A percentile compares a stretch with the other conserved stretches of the same genome.
Conservation (phyloP, 2,329 filamentous ascomycete genomes). For the Colletotrichum sp. region DNA sequence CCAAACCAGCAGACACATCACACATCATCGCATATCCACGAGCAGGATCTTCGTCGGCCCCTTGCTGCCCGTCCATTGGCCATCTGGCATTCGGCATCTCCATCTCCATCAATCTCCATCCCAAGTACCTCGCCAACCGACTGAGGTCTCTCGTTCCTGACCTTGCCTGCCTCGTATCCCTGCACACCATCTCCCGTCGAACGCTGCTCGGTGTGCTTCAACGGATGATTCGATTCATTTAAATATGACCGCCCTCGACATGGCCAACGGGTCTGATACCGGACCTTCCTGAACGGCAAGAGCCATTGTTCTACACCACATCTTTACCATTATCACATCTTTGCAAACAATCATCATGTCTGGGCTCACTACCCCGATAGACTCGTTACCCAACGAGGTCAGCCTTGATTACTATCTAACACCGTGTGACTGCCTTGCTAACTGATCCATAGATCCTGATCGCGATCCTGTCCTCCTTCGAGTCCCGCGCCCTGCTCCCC, state of each 20-base stretch:
- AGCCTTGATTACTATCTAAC: neutral
- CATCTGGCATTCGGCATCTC: constrained; percentile 12
- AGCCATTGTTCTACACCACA: neutral
- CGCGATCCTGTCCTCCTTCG: constrained; percentile 52
- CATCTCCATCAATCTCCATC: neutral
- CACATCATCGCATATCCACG: neutral
- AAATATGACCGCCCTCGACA: constrained; percentile 5
- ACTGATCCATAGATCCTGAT: constrained; percentile 50
- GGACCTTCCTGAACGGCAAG: neutral
- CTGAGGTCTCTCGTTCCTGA: neutral
- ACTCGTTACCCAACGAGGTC: constrained; percentile 40
- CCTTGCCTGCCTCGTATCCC: neutral
- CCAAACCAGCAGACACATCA: neutral
- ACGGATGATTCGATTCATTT: neutral
- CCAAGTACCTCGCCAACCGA: neutral
- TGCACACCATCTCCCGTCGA: neutral
- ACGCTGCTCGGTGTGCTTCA: neutral
- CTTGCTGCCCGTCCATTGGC: neutral
- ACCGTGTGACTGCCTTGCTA: neutral
- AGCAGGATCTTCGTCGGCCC: neutral
- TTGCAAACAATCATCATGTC: constrained; percentile 15
- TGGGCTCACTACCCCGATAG: constrained; percentile 20
- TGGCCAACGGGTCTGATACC: neutral
- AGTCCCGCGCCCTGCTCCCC: constrained; percentile 58
- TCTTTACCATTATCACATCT: constrained; percentile 1